A percentile compares a stretch with the other conserved stretches of the same genome.
phyloP scores from a whole-genome alignment of 2,329 filamentous ascomycete genomes.

The Fusarium pseudonygamai region DNA sequence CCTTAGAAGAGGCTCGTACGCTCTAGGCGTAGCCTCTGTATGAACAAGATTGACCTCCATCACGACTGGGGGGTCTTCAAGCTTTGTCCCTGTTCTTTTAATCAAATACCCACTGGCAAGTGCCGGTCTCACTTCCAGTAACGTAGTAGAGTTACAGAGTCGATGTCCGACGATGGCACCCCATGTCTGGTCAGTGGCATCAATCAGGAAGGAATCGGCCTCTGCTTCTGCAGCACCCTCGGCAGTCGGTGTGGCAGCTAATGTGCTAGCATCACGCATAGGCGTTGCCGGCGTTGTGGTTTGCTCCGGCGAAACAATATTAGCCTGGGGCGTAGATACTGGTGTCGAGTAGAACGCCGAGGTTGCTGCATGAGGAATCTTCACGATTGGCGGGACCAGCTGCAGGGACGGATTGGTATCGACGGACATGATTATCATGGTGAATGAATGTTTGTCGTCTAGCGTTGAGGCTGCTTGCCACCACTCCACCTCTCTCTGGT shows the following conservation, averaged over 20 bases:
- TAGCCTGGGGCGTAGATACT: slow-evolving; percentile 72
- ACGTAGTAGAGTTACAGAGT: slow-evolving; percentile 66
- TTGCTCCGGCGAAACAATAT: slow-evolving; percentile 69
- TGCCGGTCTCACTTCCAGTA: slow-evolving; percentile 64
- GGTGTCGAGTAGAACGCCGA: slow-evolving; percentile 68
- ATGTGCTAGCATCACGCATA: slow-evolving; percentile 49
- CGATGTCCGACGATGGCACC: slow-evolving; percentile 75
- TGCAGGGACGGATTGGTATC: slow-evolving; percentile 72
- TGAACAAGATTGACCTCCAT: slow-evolving; percentile 74
- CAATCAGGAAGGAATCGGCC: slow-evolving; percentile 73
- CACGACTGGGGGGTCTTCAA: slow-evolving; percentile 66
- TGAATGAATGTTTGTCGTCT: slow-evolving; percentile 62
- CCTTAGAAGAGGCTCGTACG: slow-evolving; percentile 71
- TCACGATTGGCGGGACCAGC: slow-evolving; percentile 65
- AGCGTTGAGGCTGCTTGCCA: slow-evolving; percentile 64
- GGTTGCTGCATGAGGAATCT: slow-evolving; percentile 56
- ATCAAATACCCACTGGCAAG: slow-evolving; percentile 73
- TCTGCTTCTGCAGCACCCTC: slow-evolving; percentile 55
- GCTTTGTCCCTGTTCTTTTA: slow-evolving; percentile 66
- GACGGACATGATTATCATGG: slow-evolving; percentile 69
- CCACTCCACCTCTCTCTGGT: slow-evolving; percentile 69
- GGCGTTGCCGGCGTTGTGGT: slow-evolving; percentile 62
- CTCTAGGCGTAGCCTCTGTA: slow-evolving; percentile 59
- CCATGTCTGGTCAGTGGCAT: slow-evolving; percentile 80
- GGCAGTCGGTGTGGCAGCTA: slow-evolving; percentile 58